Evolutionary conservation across 345 rosid species (phyloP), one percentile per base, ranked within the genome.

Genomic region (Raphanus raphanistrum): DNA sequence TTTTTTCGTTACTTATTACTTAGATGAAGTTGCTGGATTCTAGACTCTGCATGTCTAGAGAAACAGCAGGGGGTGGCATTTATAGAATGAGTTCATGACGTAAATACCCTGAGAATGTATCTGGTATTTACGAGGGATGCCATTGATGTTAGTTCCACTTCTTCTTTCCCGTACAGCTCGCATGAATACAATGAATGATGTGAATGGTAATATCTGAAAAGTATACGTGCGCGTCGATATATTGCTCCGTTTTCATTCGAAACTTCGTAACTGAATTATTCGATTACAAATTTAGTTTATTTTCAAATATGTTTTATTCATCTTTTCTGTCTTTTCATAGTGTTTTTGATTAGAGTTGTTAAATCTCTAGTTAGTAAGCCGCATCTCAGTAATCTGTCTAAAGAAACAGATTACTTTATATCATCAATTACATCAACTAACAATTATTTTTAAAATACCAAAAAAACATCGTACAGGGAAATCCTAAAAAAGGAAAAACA

Each of bases 21-120:
- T 32, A 63, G 52, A 32, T 35, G 59, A 45, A 27, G 54, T 58
- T 50, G 25, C 63, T 59, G 8, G 78, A 36, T 68, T 79, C 78
- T 73, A 68, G 78, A 54, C 65, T 79, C 41, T 79, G 82, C 82
- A 73, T 79, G 82, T 68, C 29, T 27, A 79, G 66, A 68, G 68
- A 66, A 65, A 66, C 15, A 26, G 32, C 35, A 52, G 32, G 65
- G 35, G 4, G 74, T 73, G 45, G 11, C 60, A 73, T 68, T 73
- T 72, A 79, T 79, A 79, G 65, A 79, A 67, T 6, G 64, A 4
- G 1, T 2, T 8, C 45, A 52, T 79, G 66, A 73, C 82, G 70
- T 12, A 68, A 61, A 3, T 68, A 73, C 70, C 82, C 78, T 79
- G 31, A 0, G 21, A 27, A 68, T 8, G 55, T 52, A 35, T 16